Conservation (phyloP, 768 basidiomycete species). For the Xerocomellus chrysenteron region DNA sequence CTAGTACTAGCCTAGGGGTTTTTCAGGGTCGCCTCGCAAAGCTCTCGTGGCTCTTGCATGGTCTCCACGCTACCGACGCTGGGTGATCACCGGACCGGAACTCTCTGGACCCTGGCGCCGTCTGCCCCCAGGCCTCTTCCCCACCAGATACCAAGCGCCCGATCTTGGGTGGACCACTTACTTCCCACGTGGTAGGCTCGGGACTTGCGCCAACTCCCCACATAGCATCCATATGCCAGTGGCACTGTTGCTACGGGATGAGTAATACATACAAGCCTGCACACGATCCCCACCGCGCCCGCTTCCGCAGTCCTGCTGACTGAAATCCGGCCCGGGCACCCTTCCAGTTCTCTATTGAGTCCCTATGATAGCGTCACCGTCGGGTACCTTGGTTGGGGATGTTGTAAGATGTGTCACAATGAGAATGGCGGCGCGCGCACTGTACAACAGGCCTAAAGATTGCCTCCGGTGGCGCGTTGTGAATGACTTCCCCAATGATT, state of each 20-base stretch:
- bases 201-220: not conserved
- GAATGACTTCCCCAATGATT: too few relatives aligned
- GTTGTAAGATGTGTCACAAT: too few relatives aligned
- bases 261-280: too few relatives aligned
- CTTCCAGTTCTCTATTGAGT: not conserved
- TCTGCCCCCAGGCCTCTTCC: not conserved
- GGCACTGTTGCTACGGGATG: not conserved
- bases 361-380: too few relatives aligned
- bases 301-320: too few relatives aligned
- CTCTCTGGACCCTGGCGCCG: conserved; percentile 6
- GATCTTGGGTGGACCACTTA: not conserved
- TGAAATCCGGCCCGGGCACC: too few relatives aligned
- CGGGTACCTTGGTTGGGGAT: not conserved
- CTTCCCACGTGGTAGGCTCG: conserved; percentile 2
- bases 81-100: not conserved
- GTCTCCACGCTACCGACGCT: conserved; percentile 17
- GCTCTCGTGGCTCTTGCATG: conserved; percentile 20
- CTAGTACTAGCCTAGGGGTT: not conserved
- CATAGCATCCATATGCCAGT: conserved; percentile 1
- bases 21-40: conserved; percentile 13
- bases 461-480: too few relatives aligned
- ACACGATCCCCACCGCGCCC: not conserved
- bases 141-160: not conserved
- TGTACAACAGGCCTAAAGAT: too few relatives aligned
- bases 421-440: too few relatives aligned